Conservation (phyloP, 2,329 filamentous ascomycete genomes). For the Rhinocladiella similis region DNA sequence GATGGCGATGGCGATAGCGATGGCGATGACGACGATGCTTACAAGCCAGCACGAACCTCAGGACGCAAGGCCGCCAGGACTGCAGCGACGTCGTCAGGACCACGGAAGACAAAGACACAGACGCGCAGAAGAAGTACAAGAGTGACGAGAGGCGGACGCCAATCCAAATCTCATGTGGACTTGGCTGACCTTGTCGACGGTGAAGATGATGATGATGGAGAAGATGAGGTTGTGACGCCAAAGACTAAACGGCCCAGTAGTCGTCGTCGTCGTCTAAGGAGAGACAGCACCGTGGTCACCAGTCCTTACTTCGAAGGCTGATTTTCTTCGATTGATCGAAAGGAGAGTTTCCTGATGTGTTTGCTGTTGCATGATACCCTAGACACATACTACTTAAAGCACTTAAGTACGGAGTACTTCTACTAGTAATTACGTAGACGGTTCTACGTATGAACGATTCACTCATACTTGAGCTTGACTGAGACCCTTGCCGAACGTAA, state of each 20-base stretch:
- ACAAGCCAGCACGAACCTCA: constrained; percentile 4
- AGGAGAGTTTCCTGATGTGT: too few species aligned
- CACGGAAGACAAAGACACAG: background rate
- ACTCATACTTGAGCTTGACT: too few species aligned
- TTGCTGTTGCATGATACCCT: too few species aligned
- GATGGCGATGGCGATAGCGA: too few species aligned
- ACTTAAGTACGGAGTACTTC: too few species aligned
- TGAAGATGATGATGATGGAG: background rate
- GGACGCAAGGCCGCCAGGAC: background rate
- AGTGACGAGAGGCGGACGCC: background rate
- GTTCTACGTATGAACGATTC: too few species aligned
- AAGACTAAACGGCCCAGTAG: constrained; percentile 3
- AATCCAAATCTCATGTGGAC: background rate
- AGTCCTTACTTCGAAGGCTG: constrained; percentile 23
- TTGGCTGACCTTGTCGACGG: too few species aligned
- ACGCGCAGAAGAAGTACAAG: background rate
- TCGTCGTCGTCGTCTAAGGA: constrained; percentile 10
- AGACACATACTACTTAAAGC: too few species aligned
- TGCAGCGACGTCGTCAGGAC: too few species aligned
- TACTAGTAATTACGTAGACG: too few species aligned
- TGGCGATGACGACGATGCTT: constrained; percentile 4
- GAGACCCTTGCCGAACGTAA: too few species aligned
- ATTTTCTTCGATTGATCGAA: background rate
- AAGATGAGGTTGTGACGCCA: constrained; percentile 1
- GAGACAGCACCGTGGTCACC: constrained; percentile 20